Conservation (phyloP, 192 early-diverging fungal species). For the Gonapodya sp. region DNA sequence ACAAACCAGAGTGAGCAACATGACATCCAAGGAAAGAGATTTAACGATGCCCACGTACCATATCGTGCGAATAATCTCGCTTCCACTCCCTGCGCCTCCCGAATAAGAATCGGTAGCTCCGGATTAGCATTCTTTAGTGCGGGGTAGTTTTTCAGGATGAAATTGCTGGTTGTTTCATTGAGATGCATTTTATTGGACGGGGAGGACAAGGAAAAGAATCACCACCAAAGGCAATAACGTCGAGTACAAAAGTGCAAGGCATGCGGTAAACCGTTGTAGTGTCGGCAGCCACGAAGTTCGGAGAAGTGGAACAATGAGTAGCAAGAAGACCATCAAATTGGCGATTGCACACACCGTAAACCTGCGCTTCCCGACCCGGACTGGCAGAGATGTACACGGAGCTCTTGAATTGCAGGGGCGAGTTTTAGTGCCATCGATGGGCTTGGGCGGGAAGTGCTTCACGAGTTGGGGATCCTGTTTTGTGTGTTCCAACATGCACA, state of each 20-base stretch:
- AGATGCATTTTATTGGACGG: too few species aligned
- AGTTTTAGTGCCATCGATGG: background rate
- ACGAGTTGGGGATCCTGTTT: too few species aligned
- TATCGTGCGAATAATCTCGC: conserved; percentile 84
- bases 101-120: conserved; percentile 76
- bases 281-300: too few species aligned
- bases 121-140: conserved; percentile 81
- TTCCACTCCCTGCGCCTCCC: conserved; percentile 75
- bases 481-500: too few species aligned
- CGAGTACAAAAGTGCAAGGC: too few species aligned
- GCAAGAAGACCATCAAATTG: too few species aligned
- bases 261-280: too few species aligned
- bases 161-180: conserved; percentile 52
- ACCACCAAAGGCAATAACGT: too few species aligned
- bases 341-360: background rate
- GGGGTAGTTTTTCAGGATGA: conserved; percentile 69
- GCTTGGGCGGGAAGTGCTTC: too few species aligned
- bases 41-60: conserved; percentile 54
- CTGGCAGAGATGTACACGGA: conserved; percentile 85
- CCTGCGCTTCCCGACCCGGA: conserved; percentile 17
- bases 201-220: too few species aligned
- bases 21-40: background rate
- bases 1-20: background rate
- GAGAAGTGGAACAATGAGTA: too few species aligned
- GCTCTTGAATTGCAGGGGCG: conserved; percentile 52